Evolutionary conservation across 2,329 filamentous ascomycete species (phyloP).

Genomic region (Clarireedia hainanense): DNA sequence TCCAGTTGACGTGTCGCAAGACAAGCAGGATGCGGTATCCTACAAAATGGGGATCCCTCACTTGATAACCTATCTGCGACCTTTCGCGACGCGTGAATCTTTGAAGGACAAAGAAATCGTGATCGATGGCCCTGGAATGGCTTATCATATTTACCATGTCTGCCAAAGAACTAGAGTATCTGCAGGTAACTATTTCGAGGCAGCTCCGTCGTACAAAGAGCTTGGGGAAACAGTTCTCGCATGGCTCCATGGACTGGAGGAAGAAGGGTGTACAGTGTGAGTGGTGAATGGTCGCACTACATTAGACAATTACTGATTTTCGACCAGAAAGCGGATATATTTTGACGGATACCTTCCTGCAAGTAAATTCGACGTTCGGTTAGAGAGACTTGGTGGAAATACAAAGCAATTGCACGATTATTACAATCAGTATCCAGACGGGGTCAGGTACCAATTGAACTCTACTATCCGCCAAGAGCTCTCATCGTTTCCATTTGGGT

Average conservation of each 20-base stretch:
- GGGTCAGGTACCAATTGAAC: slow-evolving; percentile 11
- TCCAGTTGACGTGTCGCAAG: not conserved
- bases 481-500: slow-evolving; percentile 17
- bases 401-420: slow-evolving; percentile 23
- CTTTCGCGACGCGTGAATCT: slow-evolving; percentile 38
- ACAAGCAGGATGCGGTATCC: slow-evolving; percentile 15
- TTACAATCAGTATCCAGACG: slow-evolving; percentile 14
- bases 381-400: slow-evolving; percentile 17
- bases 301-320: slow-evolving; percentile 11
- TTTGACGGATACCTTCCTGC: slow-evolving; percentile 78
- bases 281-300: not conserved
- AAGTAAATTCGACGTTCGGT: slow-evolving; percentile 24
- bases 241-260: slow-evolving; percentile 55
- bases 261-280: slow-evolving; percentile 53
- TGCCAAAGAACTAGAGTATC: slow-evolving; percentile 36
- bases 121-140: slow-evolving; percentile 74
- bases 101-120: slow-evolving; percentile 39
- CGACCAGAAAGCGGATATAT: slow-evolving; percentile 57
- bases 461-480: not conserved
- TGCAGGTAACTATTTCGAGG: slow-evolving; percentile 39
- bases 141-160: slow-evolving; percentile 61
- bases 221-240: slow-evolving; percentile 50
- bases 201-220: slow-evolving; percentile 53
- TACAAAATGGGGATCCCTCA: slow-evolving; percentile 50
- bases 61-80: slow-evolving; percentile 44